Percentiles rank a stretch among this genome's conserved stretches.
Conservation (phyloP, 352 stramenopile species). For the Pythium phragmitis region DNA sequence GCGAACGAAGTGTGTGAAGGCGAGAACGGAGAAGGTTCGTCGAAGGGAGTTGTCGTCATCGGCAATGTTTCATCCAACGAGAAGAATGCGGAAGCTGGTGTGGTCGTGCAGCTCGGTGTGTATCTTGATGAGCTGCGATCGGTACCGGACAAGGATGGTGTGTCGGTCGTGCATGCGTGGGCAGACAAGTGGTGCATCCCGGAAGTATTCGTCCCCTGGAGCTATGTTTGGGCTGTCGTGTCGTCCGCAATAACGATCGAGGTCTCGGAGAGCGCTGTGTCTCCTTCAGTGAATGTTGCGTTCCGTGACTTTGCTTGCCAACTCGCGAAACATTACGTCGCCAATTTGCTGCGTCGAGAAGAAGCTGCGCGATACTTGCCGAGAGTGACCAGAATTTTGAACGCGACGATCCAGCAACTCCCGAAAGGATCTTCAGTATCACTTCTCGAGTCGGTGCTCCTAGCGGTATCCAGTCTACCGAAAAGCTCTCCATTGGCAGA, state of each 20-base stretch:
- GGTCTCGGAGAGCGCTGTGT: background rate
- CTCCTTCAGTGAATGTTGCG: background rate
- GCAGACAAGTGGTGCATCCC: slow-evolving; percentile 37
- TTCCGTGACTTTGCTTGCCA: slow-evolving; percentile 15
- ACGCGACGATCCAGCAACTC: background rate
- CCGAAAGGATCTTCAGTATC: background rate
- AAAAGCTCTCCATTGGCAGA: slow-evolving; percentile 20
- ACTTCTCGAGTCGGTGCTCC: slow-evolving; percentile 8
- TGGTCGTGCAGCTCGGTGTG: slow-evolving; percentile 25
- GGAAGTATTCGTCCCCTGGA: slow-evolving; percentile 35
- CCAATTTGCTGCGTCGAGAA: background rate
- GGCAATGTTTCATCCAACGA: slow-evolving; percentile 22
- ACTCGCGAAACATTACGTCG: slow-evolving; percentile 14
- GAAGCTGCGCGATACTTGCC: slow-evolving; percentile 3
- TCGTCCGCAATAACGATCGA: background rate
- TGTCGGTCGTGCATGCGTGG: slow-evolving; percentile 49
- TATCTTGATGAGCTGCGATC: slow-evolving; percentile 21
- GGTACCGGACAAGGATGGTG: slow-evolving; percentile 3
- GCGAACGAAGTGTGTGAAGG: background rate
- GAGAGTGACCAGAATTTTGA: slow-evolving; percentile 11
- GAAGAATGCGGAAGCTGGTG: slow-evolving; percentile 24
- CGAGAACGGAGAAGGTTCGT: background rate
- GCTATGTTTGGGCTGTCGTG: slow-evolving; percentile 41
- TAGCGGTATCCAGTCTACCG: slow-evolving; percentile 1
- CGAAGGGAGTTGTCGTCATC: slow-evolving; percentile 15